Evolutionary conservation across 2,329 filamentous ascomycete species (phyloP).

Genomic region (Botryosphaeria dothidea): DNA sequence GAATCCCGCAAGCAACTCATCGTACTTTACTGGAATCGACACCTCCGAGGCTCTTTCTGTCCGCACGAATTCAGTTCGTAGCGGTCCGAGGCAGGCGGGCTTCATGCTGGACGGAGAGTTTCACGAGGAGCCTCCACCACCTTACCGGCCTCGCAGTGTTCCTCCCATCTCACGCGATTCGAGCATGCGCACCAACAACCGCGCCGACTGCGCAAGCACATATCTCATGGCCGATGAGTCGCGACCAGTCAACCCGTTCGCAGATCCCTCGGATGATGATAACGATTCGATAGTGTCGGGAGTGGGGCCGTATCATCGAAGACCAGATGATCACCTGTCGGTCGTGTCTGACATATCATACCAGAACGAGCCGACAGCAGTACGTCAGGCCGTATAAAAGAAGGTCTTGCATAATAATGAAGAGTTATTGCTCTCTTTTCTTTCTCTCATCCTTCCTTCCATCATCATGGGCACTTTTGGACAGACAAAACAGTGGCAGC

Average conservation of each 20-base stretch:
- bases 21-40: constrained; percentile 19
- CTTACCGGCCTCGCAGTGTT: constrained; percentile 16
- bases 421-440: background rate
- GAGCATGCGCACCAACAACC: constrained; percentile 11
- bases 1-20: background rate
- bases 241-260: constrained; percentile 9
- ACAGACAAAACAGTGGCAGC: background rate
- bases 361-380: background rate
- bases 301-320: background rate
- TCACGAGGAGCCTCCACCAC: constrained; percentile 18
- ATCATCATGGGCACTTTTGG: background rate
- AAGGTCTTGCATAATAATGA: background rate
- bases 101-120: constrained; percentile 19
- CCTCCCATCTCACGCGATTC: constrained; percentile 11
- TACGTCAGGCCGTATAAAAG: constrained; percentile 4
- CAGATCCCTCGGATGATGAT: constrained; percentile 14
- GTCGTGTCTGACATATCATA: constrained; percentile 12
- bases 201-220: background rate
- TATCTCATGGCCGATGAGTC: background rate
- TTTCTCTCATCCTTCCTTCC: background rate
- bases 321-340: constrained; percentile 1
- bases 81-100: background rate
- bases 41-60: constrained; percentile 19
- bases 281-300: background rate
- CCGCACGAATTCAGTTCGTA: constrained; percentile 9